Evolutionary conservation across 169 alveolate species (phyloP), one percentile per base, ranked within the genome.

Genomic region (Plasmodium gonderi): DNA sequence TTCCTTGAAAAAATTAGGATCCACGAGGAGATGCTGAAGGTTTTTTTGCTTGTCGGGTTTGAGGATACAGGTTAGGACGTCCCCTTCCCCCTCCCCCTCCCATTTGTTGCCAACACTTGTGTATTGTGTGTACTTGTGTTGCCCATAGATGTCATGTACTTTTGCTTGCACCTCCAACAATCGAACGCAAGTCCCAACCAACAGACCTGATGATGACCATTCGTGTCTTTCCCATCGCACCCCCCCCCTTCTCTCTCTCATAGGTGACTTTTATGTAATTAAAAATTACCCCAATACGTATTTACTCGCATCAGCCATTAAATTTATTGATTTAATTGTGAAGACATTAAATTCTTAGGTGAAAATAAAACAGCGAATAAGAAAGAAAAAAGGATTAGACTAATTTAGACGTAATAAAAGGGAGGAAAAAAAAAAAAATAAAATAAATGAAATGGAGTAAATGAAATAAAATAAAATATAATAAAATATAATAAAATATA

Each of bases 41-140:
- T 87, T 8, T 75, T 87, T 87, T 51, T 87, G 38, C 68, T 87
- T n/a, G 93, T 87, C 72, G 93, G 93, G 8, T 87, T 87, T 60
- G 89, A 87, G 45, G 93, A 87, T 45, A 75, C 93, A 23, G 93
- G 93, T 87, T 42, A 60, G 74, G 6, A 6, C 42, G 47, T 6
- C 3, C 42, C 31, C 20, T 3, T 6, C 36, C 26, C 51, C 4
- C 26, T 77, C 51, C 54, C 65, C 78, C 45, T n/a, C 49, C 42
- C 40, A 42, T 45, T n/a, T n/a, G n/a, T n/a, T n/a, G n/a, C n/a
- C n/a, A n/a, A n/a, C n/a, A n/a, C n/a, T n/a, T 74, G 20, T 74
- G 26, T 29, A 67, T 26, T 20, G 42, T 67, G 17, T 17, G 31
- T 14, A 60, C 26, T 2, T 60, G 1, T 60, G 69, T 9, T n/a